Percentiles rank a stretch among this genome's conserved stretches.
phyloP scores from a whole-genome alignment of 305 asterid genomes.

The Fraxinus latifolia region DNA sequence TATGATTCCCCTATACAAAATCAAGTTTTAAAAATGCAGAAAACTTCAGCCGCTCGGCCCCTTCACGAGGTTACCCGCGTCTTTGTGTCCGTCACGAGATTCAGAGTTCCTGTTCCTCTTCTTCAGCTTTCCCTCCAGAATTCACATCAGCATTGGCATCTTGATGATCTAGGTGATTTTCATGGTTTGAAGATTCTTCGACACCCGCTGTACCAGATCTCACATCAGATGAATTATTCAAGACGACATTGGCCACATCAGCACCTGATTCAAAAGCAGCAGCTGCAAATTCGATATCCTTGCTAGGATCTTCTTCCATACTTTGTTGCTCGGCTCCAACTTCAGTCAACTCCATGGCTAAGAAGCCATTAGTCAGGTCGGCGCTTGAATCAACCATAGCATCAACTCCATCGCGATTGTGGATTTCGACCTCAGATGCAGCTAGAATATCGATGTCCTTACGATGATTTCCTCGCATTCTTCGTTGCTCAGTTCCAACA shows the following conservation, averaged over 20 bases:
- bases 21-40: neutral
- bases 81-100: neutral
- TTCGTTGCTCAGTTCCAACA: slow-evolving; percentile 11
- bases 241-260: neutral
- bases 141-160: neutral
- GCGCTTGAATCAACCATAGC: slow-evolving; percentile 24
- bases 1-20: neutral
- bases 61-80: neutral
- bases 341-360: neutral
- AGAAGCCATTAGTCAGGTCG: neutral
- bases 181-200: slow-evolving; percentile 2
- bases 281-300: neutral
- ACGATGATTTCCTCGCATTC: slow-evolving; percentile 13
- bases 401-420: slow-evolving; percentile 16
- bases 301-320: neutral
- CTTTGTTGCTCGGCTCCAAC: neutral
- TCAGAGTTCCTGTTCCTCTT: neutral
- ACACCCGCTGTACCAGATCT: neutral
- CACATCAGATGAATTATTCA: slow-evolving; percentile 20
- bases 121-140: slow-evolving; percentile 3
- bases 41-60: neutral
- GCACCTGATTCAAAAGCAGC: too few relatives aligned
- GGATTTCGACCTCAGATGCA: slow-evolving; percentile 21
- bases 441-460: slow-evolving; percentile 11
- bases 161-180: neutral